A percentile compares a stretch with the other conserved stretches of the same genome.
phyloP scores from a whole-genome alignment of 1,284 basidiomycete genomes.

The Rhodofomes roseus region DNA sequence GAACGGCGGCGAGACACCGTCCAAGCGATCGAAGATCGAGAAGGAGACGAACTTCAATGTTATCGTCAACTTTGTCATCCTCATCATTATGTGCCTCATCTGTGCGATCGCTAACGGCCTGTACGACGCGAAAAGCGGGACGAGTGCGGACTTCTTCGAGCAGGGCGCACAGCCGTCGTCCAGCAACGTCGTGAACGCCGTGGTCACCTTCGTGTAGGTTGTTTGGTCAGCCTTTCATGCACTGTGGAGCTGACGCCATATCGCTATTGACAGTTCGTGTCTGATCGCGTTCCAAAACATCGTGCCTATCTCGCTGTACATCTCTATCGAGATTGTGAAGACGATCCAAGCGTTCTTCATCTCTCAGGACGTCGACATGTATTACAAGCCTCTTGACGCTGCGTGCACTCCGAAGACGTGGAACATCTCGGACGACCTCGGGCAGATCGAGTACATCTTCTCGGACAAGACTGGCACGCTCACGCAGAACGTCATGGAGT shows the following conservation, averaged over 20 bases:
- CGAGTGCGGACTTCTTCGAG: slow-evolving; percentile 78
- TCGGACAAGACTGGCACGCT: slow-evolving; percentile 97
- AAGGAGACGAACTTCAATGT: slow-evolving; percentile 99
- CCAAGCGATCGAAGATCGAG: slow-evolving; percentile 95
- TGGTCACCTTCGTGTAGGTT: slow-evolving; percentile 88
- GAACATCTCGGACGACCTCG: slow-evolving; percentile 97
- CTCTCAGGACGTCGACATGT: slow-evolving; percentile 96
- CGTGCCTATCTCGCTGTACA: slow-evolving; percentile 95
- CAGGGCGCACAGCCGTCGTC: slow-evolving; percentile 56
- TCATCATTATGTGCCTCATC: slow-evolving; percentile 76
- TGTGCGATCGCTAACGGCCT: slow-evolving; percentile 76
- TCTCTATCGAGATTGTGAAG: slow-evolving; percentile 97
- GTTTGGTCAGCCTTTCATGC: background rate
- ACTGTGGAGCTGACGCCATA: background rate
- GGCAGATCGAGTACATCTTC: slow-evolving; percentile 97
- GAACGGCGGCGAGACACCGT: slow-evolving; percentile 89
- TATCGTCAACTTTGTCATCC: slow-evolving; percentile 86
- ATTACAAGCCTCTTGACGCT: slow-evolving; percentile 85
- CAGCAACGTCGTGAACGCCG: slow-evolving; percentile 68
- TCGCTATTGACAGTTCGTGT: slow-evolving; percentile 52
- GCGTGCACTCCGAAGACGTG: slow-evolving; percentile 95
- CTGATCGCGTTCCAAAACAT: slow-evolving; percentile 98
- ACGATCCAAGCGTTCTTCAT: slow-evolving; percentile 98
- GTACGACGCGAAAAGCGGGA: slow-evolving; percentile 57
- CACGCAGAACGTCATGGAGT: slow-evolving; percentile 98